Base-by-base conservation (phyloP, 2,329 filamentous ascomycete species). In the Pseudogymnoascus sp. region DNA sequence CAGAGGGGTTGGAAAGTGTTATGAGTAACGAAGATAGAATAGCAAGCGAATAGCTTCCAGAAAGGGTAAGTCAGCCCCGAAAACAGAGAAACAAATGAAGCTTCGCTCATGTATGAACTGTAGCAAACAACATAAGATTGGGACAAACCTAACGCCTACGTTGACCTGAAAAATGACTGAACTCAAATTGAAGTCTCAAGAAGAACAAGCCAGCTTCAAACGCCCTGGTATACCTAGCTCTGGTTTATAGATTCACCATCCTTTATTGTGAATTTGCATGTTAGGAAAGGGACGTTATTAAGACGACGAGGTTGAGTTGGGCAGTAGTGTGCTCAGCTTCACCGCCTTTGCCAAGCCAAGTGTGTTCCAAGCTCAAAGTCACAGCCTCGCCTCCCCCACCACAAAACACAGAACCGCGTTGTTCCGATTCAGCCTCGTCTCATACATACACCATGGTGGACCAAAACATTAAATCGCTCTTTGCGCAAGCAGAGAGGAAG, bases 401-500 rank as follows among this genome's bases (percentile, higher is more conserved):
- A 41, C 39, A 63, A 63, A 51, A 39, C 6, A 64, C 48, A 57
- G 21, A 62, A 51, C 54, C 16, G 11, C 21, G n/a, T 61, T 31
- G 21, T 16, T 19, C 6, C 34, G 10, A 25, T 43, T 45, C 39
- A 57, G 51, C 51, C 51, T 57, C 51, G 16, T 64, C 45, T 25
- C 28, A 14, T 34, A 81, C 37, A 74, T 81, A 69, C 77, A 80
- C 2, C 76, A 81, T 69, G 86, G 76, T 69, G 45, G 71, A 73
- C 39, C 69, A 70, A 67, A 74, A 68, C 68, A 80, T 89, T 28
- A 79, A 81, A 60, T 77, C 79, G 1, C 75, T 86, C 4, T 87
- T 85, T 67, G 69, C 72, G 28, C 75, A 78, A 2, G 86, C 85
- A 28, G 86, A 88, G 68, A 74, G 74, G 23, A 79, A 81, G 63